phyloP scores from a whole-genome alignment of 805 yeast species.

The Naumovozyma castellii region DNA sequence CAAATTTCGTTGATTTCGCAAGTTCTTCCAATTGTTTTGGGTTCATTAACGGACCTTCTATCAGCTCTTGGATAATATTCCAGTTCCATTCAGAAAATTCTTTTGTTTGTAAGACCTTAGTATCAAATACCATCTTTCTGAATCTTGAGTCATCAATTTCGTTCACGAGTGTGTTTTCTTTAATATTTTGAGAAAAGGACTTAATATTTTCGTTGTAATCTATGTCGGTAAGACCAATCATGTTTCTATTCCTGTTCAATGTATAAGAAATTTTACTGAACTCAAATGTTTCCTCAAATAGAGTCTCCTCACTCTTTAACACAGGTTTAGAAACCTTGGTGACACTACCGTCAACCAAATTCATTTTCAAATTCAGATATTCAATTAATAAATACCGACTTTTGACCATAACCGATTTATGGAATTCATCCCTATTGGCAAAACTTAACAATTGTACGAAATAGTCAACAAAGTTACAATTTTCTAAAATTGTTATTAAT shows the following conservation, averaged over 20 bases:
- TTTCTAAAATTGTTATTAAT: conserved; percentile 44
- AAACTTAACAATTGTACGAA: conserved; percentile 27
- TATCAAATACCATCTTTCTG: conserved; percentile 52
- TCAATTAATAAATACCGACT: conserved; percentile 59
- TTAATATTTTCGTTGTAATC: conserved; percentile 19
- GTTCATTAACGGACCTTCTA: conserved; percentile 73
- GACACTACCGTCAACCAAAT: conserved; percentile 32
- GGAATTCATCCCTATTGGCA: conserved; percentile 15
- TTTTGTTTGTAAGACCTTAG: conserved; percentile 69
- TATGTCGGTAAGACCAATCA: conserved; percentile 27
- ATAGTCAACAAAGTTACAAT: conserved; percentile 43
- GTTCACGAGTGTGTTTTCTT: conserved; percentile 17
- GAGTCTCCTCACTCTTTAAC: conserved; percentile 1
- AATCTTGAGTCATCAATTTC: conserved; percentile 57
- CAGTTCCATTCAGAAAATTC: conserved; percentile 83
- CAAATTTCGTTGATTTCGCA: conserved; percentile 68
- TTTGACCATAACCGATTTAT: conserved; percentile 40
- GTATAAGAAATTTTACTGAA: conserved; percentile 38
- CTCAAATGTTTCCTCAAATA: conserved; percentile 30
- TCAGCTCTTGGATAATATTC: conserved; percentile 58
- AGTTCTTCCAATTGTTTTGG: conserved; percentile 70
- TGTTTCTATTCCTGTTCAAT: conserved; percentile 32
- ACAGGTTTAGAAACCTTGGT: not conserved
- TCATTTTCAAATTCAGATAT: conserved; percentile 44
- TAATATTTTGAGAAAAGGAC: conserved; percentile 16